A percentile compares a stretch with the other conserved stretches of the same genome.
Evolutionary conservation across 2,329 filamentous ascomycete species (phyloP).

Genomic region (Aspergillus tanneri): DNA sequence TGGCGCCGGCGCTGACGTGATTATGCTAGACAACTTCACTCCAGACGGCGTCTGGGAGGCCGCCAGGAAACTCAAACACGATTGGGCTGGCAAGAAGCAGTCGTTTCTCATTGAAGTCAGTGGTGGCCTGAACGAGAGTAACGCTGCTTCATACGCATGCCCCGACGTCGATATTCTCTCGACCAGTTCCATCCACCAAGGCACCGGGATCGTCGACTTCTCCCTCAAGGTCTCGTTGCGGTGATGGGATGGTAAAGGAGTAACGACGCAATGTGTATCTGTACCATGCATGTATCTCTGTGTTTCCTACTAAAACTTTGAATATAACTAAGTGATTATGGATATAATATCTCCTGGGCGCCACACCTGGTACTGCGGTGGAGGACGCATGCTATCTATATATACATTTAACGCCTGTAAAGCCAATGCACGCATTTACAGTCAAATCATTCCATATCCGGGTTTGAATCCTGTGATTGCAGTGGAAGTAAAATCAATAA

Average conservation of each 20-base stretch:
- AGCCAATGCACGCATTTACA: too few species aligned
- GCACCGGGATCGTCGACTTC: constrained; percentile 90
- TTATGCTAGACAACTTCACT: constrained; percentile 97
- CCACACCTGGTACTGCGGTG: too few species aligned
- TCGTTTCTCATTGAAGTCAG: constrained; percentile 85
- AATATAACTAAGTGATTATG: background rate
- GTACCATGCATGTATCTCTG: constrained; percentile 9
- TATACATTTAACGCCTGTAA: too few species aligned
- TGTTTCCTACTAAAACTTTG: background rate
- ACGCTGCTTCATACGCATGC: constrained; percentile 71
- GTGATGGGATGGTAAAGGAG: constrained; percentile 14
- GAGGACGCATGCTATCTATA: too few species aligned
- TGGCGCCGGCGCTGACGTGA: constrained; percentile 83
- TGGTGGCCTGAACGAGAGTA: constrained; percentile 80
- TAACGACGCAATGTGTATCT: constrained; percentile 12
- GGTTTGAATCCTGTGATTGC: too few species aligned
- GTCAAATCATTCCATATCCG: too few species aligned
- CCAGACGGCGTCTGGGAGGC: constrained; percentile 73
- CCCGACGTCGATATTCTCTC: constrained; percentile 91
- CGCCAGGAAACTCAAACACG: constrained; percentile 71
- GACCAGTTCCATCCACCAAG: constrained; percentile 95
- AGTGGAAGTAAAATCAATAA: too few species aligned
- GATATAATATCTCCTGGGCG: too few species aligned
- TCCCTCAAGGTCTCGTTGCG: constrained; percentile 75
- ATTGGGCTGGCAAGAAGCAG: constrained; percentile 71